Evolutionary conservation across 2,329 filamentous ascomycete species (phyloP), one percentile per base, ranked within the genome.

Genomic region (Monosporascus ibericus): DNA sequence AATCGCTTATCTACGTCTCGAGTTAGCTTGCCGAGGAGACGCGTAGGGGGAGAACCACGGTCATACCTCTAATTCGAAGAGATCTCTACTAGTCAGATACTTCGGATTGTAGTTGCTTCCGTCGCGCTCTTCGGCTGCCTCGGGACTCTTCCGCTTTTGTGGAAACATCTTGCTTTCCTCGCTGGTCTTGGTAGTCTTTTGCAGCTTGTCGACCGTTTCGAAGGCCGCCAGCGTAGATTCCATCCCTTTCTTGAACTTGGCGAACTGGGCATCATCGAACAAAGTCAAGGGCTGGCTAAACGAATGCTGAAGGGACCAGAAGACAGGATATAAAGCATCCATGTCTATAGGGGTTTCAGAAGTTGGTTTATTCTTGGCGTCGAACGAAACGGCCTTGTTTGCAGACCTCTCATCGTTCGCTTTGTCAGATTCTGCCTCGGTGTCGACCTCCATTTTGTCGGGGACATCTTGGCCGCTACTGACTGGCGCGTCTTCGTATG

Each of bases 31-130:
- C 11, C 8, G 50, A 22, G 50, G 47, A 18, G 53, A 34, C 5
- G 44, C 52, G 57, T 27, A 48, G 30, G 37, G 48, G 50, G 20
- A 15, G 5, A 44, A 44, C 17, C 8, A 47, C 27, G 24, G 48
- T 64, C 73, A 55, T 77, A 90, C 88, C 80, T 99, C 94, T 46
- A 99, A 81, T 63, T 95, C 90, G 69, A 99, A 99, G 1, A 99
- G 77, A 67, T 99, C 95, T 58, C 88, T 82, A 68, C 92, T 97
- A n/a, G 94, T 99, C 18, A 99, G 80, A 67, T 99, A 99, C 67
- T 97, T 99, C 1, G 95, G 92, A 63, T 99, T 99, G 72, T 96
- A 97, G 24, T 82, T 85, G 64, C 84, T 87, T 24, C 84, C 78
- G 55, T 86, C 85, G 51, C 82, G 80, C 48, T 81, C 76, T 7